Evolutionary conservation across 257 asterid species (phyloP).

Genomic region (Avicennia marina): DNA sequence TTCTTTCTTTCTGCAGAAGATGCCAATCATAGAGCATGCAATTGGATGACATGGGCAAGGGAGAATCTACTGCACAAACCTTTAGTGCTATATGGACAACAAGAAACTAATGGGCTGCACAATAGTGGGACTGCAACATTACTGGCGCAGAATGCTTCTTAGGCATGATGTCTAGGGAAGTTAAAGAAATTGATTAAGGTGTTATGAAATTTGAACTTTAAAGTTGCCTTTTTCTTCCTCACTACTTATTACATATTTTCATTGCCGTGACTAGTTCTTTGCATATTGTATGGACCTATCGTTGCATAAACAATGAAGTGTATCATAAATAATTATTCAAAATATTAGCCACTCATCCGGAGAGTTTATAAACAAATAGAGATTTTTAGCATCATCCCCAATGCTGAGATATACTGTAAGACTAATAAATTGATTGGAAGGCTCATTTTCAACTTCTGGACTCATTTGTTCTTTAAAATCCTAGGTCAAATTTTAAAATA

Average conservation of each 20-base stretch:
- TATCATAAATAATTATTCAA: too few species aligned
- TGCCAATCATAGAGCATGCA: slow-evolving; percentile 1
- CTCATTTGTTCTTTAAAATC: neutral
- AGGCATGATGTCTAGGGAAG: neutral
- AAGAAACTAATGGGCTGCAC: slow-evolving; percentile 13
- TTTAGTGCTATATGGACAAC: slow-evolving; percentile 14
- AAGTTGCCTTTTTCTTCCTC: neutral
- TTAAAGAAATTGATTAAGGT: neutral
- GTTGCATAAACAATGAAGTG: too few species aligned
- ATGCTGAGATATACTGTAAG: too few species aligned
- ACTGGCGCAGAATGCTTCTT: slow-evolving; percentile 12
- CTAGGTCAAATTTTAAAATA: neutral
- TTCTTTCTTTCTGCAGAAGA: neutral
- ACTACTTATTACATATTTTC: neutral
- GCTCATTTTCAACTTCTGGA: too few species aligned
- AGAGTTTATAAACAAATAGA: too few species aligned
- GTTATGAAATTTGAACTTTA: neutral
- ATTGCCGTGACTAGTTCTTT: too few species aligned
- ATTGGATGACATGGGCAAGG: slow-evolving; percentile 5
- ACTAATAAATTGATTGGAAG: too few species aligned
- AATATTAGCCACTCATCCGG: too few species aligned
- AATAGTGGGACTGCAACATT: slow-evolving; percentile 12
- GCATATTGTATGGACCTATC: too few species aligned
- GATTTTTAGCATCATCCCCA: too few species aligned
- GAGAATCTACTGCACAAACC: slow-evolving; percentile 2